These are phyloP conservation scores for Naganishia vaughanmartiniae DNA, from an alignment of 768 basidiomycete genomes.

Conservation along the genomic window DNA sequence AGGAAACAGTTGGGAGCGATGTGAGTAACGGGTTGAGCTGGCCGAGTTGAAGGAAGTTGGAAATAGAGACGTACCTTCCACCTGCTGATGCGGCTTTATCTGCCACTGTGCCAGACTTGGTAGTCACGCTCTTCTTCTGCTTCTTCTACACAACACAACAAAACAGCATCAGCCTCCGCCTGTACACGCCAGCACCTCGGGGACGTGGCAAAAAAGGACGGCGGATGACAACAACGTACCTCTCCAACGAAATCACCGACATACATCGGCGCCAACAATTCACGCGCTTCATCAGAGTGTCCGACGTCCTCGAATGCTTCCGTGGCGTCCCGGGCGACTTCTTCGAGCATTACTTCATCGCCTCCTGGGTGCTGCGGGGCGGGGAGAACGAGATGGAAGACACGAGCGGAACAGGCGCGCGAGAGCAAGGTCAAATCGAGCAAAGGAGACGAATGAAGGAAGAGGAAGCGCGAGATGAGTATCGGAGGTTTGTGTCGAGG, in stretches of 20 bases:
- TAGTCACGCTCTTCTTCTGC: conserved; percentile 29
- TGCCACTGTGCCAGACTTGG: conserved; percentile 7
- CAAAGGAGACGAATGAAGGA: conserved; percentile 9
- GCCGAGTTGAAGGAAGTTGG: background rate
- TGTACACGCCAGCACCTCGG: background rate
- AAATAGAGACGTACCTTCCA: conserved; percentile 2
- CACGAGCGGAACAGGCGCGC: too few relatives aligned
- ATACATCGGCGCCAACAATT: conserved; percentile 70
- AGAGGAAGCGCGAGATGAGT: background rate
- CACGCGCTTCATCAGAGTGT: conserved; percentile 96
- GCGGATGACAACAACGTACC: conserved; percentile 41
- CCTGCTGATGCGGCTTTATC: conserved; percentile 20
- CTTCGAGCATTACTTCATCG: conserved; percentile 92
- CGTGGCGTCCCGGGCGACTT: conserved; percentile 90
- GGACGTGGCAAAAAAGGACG: background rate
- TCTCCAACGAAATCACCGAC: conserved; percentile 78
- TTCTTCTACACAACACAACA: conserved; percentile 18
- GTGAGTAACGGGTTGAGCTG: background rate
- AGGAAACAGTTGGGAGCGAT: background rate
- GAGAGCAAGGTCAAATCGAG: background rate
- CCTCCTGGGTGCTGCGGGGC: conserved; percentile 81
- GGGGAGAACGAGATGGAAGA: conserved; percentile 13
- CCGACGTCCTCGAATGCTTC: conserved; percentile 99
- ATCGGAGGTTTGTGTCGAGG: background rate
- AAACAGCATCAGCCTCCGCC: background rate